Base-by-base conservation (phyloP, 1,284 basidiomycete species). In the Cystobasidium pallidum region DNA sequence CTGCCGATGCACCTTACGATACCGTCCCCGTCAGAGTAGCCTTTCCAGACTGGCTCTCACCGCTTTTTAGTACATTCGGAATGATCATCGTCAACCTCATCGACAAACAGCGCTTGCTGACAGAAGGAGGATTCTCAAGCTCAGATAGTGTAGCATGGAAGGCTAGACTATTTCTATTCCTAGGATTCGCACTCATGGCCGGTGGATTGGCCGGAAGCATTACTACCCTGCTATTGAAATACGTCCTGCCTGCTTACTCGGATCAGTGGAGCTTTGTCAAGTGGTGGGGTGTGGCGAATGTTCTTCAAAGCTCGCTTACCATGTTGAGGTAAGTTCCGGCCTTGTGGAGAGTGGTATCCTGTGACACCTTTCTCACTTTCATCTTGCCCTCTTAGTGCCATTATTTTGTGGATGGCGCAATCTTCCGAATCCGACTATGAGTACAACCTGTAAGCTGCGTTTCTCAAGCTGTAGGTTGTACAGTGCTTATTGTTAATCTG, bases 131-230 rank as follows among this genome's bases (percentile, higher is more conserved):
- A 1, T 63, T 71, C 83, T 81, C 26, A 79, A 79, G 88, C 4
- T 51, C 47, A 2, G 68, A 71, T 39, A 41, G 43, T 19, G 90
- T 92, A 0, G 92, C 94, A 19, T 95, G 92, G 91, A 85, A 91
- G 74, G 94, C 94, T 2, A 84, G 94, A 41, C 82, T 95, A 74
- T 88, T 95, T 77, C 82, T 98, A 76, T 99, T 99, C 82, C 86
- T 98, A 75, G 95, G 95, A 0, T 97, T 99, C 79, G 94, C 95
- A 0, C 82, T 98, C 64, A 92, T 98, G 91, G 94, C 94, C 0
- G 94, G 94, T 30, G 95, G 94, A 0, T 82, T 98, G 64, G 94
- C 94, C 13, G 94, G 94, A 55, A 94, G 91, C 79, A 86, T 95
- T 78, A 91, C 91, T 7, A 86, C 98, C 13, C 84, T 97, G 43